These are phyloP conservation scores for Thalassiosira hispida DNA, from an alignment of 352 stramenopile genomes.

Conservation along the genomic window DNA sequence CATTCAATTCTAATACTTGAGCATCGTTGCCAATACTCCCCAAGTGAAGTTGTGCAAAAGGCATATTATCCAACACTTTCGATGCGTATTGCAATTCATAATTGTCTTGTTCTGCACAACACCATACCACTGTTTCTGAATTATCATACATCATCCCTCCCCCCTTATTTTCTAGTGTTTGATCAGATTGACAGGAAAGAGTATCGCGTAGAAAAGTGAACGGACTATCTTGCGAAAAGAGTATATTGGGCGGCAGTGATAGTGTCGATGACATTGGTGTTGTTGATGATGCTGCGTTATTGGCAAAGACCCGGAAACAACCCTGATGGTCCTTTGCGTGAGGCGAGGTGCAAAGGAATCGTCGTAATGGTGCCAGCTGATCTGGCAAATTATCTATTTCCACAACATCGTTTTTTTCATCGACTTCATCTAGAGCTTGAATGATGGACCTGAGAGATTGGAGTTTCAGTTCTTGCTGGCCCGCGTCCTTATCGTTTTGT, in stretches of 20 bases:
- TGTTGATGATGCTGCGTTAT: no score
- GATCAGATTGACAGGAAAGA: slow-evolving; percentile 16
- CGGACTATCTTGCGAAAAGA: slow-evolving; percentile 32
- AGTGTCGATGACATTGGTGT: neutral
- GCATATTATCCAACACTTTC: slow-evolving; percentile 35
- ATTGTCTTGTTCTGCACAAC: slow-evolving; percentile 19
- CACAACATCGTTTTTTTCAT: no score
- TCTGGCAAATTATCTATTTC: no score
- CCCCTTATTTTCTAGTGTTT: neutral
- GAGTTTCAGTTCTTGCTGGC: no score
- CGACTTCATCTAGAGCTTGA: no score
- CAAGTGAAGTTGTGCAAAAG: slow-evolving; percentile 28
- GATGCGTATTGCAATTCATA: slow-evolving; percentile 29
- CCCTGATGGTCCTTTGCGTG: no score
- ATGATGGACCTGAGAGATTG: no score
- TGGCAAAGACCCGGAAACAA: no score
- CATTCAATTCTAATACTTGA: slow-evolving; percentile 16
- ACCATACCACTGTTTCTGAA: neutral
- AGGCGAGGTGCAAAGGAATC: no score
- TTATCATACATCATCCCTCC: neutral
- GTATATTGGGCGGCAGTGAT: slow-evolving; percentile 23
- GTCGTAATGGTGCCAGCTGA: no score
- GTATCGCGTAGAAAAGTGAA: slow-evolving; percentile 32
- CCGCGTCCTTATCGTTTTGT: no score
- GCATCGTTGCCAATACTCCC: slow-evolving; percentile 9